A percentile compares a stretch with the other conserved stretches of the same genome.
These are phyloP conservation scores for Moesziomyces antarcticus DNA, from an alignment of 1,284 basidiomycete species.

Conservation along the genomic window DNA sequence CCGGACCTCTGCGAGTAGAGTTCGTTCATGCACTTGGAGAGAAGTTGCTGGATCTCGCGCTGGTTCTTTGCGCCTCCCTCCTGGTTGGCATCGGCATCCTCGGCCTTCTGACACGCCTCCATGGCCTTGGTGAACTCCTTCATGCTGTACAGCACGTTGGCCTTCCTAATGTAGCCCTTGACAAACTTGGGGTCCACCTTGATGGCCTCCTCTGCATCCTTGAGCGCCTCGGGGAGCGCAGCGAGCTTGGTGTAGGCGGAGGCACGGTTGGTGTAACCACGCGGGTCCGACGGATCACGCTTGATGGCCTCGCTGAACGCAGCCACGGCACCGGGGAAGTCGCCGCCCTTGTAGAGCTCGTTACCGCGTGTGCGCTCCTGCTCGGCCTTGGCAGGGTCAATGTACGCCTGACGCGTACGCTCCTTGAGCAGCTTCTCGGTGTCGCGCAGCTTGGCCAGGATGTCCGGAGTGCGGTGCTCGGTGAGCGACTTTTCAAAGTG, in stretches of 20 bases:
- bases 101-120: constrained; percentile 59
- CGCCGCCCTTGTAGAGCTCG: constrained; percentile 79
- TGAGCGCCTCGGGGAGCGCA: constrained; percentile 93
- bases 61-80: constrained; percentile 50
- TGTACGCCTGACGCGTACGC: constrained; percentile 82
- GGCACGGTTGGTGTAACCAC: constrained; percentile 96
- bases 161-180: constrained; percentile 96
- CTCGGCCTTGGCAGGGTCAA: constrained; percentile 87
- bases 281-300: constrained; percentile 87
- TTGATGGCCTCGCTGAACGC: constrained; percentile 96
- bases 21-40: constrained; percentile 74
- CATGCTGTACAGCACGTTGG: constrained; percentile 87
- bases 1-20: constrained; percentile 82
- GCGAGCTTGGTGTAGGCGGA: constrained; percentile 95
- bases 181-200: constrained; percentile 79
- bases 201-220: constrained; percentile 94
- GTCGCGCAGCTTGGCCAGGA: constrained; percentile 82
- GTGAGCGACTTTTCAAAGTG: constrained; percentile 76
- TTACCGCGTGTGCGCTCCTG: constrained; percentile 92
- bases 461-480: constrained; percentile 94
- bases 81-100: constrained; percentile 48
- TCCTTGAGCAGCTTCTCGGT: constrained; percentile 84
- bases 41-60: constrained; percentile 57
- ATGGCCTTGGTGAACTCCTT: constrained; percentile 83
- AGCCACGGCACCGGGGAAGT: constrained; percentile 84